These are phyloP conservation scores for Ilex asprella DNA, from an alignment of 257 asterid genomes.

Conservation along the genomic window DNA sequence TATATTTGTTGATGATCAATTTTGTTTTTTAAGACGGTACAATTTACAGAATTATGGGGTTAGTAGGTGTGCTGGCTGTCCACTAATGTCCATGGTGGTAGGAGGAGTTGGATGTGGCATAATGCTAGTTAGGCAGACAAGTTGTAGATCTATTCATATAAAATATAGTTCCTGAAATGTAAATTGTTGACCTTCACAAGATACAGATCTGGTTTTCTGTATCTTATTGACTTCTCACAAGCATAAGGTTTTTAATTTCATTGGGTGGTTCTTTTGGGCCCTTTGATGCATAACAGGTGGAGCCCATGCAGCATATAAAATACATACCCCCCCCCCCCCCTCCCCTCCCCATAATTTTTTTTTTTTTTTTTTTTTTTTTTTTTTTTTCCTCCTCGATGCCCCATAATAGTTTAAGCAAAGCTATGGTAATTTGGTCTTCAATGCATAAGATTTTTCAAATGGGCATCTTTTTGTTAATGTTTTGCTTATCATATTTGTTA, in stretches of 20 bases:
- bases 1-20: no score
- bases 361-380: constrained; percentile 6
- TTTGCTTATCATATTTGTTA: constrained; percentile 13
- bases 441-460: neutral
- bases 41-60: no score
- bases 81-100: no score
- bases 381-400: no score
- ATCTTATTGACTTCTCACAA: constrained; percentile 47
- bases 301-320: constrained; percentile 13
- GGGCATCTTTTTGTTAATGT: neutral
- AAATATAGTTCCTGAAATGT: constrained; percentile 10
- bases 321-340: constrained; percentile 3
- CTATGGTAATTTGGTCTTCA: neutral
- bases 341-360: neutral
- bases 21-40: no score
- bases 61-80: no score
- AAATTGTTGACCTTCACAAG: constrained; percentile 18
- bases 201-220: constrained; percentile 20
- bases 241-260: constrained; percentile 15
- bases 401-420: no score
- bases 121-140: constrained; percentile 2
- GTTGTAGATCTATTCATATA: neutral
- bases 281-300: constrained; percentile 7
- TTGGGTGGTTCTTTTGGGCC: constrained; percentile 13
- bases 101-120: neutral